phyloP scores from a whole-genome alignment of 2,329 filamentous ascomycete genomes.

The Nigrospora sphaerica region DNA sequence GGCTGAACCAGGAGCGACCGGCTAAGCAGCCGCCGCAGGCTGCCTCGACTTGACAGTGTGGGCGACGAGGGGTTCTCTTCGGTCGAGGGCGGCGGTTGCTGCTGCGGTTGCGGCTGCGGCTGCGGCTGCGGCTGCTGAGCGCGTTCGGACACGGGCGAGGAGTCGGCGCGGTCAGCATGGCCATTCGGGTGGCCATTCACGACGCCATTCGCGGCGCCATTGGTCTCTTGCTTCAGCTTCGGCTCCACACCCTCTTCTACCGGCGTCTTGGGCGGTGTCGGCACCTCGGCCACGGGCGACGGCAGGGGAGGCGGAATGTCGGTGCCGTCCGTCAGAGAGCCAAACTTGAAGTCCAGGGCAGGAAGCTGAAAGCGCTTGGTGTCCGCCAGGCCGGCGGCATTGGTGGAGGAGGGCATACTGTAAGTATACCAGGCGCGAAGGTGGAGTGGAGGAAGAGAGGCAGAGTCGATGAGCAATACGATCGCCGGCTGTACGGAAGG shows the following conservation, averaged over 20 bases:
- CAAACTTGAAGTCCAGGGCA: slow-evolving; percentile 50
- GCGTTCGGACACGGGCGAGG: slow-evolving; percentile 23
- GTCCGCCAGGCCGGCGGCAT: background rate
- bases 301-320: slow-evolving; percentile 52
- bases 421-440: background rate
- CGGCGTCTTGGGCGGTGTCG: slow-evolving; percentile 32
- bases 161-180: slow-evolving; percentile 19
- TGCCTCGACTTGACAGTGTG: slow-evolving; percentile 43
- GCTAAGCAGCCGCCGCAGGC: slow-evolving; percentile 51
- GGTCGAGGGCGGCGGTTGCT: slow-evolving; percentile 7
- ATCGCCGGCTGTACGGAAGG: background rate
- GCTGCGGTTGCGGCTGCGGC: no score
- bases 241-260: slow-evolving; percentile 13
- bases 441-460: background rate
- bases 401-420: background rate
- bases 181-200: slow-evolving; percentile 27
- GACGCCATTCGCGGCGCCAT: slow-evolving; percentile 32
- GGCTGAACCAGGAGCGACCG: slow-evolving; percentile 46
- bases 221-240: slow-evolving; percentile 13
- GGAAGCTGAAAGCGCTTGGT: slow-evolving; percentile 46
- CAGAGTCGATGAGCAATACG: background rate
- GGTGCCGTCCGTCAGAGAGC: slow-evolving; percentile 53
- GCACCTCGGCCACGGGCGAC: slow-evolving; percentile 42
- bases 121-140: slow-evolving; percentile 9
- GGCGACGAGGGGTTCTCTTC: slow-evolving; percentile 47